These are phyloP conservation scores for Passiflora organensis DNA, from an alignment of 345 rosid species.

Conservation along the genomic window DNA sequence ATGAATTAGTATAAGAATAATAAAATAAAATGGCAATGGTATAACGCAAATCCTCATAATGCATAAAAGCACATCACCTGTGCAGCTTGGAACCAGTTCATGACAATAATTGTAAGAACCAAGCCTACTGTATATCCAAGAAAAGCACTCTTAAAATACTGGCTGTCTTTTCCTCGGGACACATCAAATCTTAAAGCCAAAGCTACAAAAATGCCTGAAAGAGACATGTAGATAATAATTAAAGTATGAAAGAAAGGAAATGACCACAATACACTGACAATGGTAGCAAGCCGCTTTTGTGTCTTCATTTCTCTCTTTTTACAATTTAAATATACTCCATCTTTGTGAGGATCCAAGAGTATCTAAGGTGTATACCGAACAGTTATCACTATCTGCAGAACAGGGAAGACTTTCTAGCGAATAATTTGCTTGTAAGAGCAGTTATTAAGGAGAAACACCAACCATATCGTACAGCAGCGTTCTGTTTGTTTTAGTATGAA, in stretches of 20 bases:
- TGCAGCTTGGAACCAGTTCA: conserved; percentile 99
- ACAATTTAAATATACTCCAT: background rate
- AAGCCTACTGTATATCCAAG: conserved; percentile 72
- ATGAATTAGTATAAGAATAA: background rate
- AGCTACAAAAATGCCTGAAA: conserved; percentile 92
- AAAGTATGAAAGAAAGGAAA: background rate
- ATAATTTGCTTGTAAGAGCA: too few relatives aligned
- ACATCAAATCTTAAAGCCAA: conserved; percentile 91
- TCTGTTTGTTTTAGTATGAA: too few relatives aligned
- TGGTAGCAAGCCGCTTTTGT: background rate
- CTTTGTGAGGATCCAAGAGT: conserved; percentile 76
- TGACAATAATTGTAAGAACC: conserved; percentile 84
- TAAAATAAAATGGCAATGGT: background rate
- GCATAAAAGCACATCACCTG: conserved; percentile 44
- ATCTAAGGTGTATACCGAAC: too few relatives aligned
- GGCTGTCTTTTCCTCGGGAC: conserved; percentile 77
- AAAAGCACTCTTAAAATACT: conserved; percentile 94
- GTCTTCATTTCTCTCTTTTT: background rate
- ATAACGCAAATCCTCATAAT: background rate
- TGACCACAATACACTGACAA: background rate
- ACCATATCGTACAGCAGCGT: too few relatives aligned
- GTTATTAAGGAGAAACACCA: too few relatives aligned
- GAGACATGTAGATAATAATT: background rate
- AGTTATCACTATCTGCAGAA: too few relatives aligned
- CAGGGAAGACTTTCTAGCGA: too few relatives aligned